A percentile compares a stretch with the other conserved stretches of the same genome.
phyloP scores from a whole-genome alignment of 2,329 filamentous ascomycete species.

The Ophiosphaerella narmari region DNA sequence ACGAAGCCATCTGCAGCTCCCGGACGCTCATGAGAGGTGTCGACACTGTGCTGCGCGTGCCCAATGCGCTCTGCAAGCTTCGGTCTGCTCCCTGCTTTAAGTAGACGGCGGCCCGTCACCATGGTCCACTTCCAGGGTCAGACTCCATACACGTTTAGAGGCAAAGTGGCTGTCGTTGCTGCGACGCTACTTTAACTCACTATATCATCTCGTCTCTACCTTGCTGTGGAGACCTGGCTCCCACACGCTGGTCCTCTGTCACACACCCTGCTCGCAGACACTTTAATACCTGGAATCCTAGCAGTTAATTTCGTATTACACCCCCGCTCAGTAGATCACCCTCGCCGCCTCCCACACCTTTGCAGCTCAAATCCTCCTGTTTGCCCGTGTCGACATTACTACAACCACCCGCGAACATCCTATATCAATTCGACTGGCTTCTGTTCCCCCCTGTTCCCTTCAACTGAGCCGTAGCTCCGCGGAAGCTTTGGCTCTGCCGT shows the following conservation, averaged over 20 bases:
- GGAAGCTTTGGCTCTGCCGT: slow-evolving; percentile 30
- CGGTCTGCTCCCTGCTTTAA: slow-evolving; percentile 37
- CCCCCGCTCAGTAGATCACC: slow-evolving; percentile 42
- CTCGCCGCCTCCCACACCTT: slow-evolving; percentile 31
- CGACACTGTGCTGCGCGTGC: slow-evolving; percentile 33
- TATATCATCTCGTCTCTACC: slow-evolving; percentile 38
- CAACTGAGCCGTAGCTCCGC: slow-evolving; percentile 23
- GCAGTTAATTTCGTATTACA: slow-evolving; percentile 42
- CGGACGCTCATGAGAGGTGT: slow-evolving; percentile 28
- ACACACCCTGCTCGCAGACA: slow-evolving; percentile 30
- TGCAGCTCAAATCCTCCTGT: slow-evolving; percentile 21
- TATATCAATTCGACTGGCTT: slow-evolving; percentile 13
- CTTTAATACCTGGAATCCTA: slow-evolving; percentile 35
- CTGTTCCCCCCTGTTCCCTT: slow-evolving; percentile 15
- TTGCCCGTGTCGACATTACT: slow-evolving; percentile 20
- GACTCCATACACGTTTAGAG: slow-evolving; percentile 34
- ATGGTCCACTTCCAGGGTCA: slow-evolving; percentile 33
- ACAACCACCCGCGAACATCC: slow-evolving; percentile 11
- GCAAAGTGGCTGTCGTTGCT: slow-evolving; percentile 33
- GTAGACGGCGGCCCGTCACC: slow-evolving; percentile 35
- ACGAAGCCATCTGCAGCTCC: slow-evolving; percentile 35
- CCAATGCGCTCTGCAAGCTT: slow-evolving; percentile 35
- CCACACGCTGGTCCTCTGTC: slow-evolving; percentile 21
- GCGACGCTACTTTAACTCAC: slow-evolving; percentile 40
- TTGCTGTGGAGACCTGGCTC: slow-evolving; percentile 35